These are phyloP conservation scores for Pythium brassicae DNA, from an alignment of 352 stramenopile species.

Conservation along the genomic window DNA sequence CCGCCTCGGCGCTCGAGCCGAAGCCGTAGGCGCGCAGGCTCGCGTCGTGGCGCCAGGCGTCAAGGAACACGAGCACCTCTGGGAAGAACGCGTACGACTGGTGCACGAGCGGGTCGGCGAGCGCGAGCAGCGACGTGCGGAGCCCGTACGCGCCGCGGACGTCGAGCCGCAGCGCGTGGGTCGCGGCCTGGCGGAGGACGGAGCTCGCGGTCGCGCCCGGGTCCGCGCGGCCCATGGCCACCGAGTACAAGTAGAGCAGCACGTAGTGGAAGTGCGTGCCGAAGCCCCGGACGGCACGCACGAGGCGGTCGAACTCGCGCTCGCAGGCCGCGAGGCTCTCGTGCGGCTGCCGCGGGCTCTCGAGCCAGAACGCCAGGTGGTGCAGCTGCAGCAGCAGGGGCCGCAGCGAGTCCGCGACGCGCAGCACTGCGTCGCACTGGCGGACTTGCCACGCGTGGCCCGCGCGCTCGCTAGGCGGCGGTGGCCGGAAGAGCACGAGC, in stretches of 20 bases:
- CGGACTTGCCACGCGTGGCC: slow-evolving; percentile 17
- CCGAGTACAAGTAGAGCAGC: slow-evolving; percentile 38
- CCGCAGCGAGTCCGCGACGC: slow-evolving; percentile 19
- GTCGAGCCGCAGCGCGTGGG: neutral
- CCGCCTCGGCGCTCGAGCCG: slow-evolving; percentile 17
- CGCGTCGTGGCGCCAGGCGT: slow-evolving; percentile 47
- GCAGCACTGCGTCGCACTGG: slow-evolving; percentile 16
- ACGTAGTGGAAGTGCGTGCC: slow-evolving; percentile 39
- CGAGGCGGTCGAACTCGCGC: slow-evolving; percentile 20
- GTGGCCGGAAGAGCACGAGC: slow-evolving; percentile 33
- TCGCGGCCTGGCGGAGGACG: slow-evolving; percentile 6
- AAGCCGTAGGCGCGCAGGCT: slow-evolving; percentile 33
- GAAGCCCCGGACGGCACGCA: slow-evolving; percentile 18
- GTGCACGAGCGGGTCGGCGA: slow-evolving; percentile 21
- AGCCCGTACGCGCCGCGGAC: slow-evolving; percentile 7
- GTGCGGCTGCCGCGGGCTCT: slow-evolving; percentile 4
- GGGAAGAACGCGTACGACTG: slow-evolving; percentile 72
- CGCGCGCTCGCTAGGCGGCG: slow-evolving; percentile 11
- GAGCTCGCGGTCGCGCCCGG: slow-evolving; percentile 1
- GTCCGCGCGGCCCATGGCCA: slow-evolving; percentile 32
- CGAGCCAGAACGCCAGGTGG: slow-evolving; percentile 19
- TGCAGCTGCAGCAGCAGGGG: slow-evolving; percentile 22
- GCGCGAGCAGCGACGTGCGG: neutral
- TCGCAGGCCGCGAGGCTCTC: slow-evolving; percentile 19
- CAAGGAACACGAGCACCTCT: slow-evolving; percentile 57